Evolutionary conservation across 2,329 filamentous ascomycete species (phyloP).

Genomic region (Microdochium nivale): DNA sequence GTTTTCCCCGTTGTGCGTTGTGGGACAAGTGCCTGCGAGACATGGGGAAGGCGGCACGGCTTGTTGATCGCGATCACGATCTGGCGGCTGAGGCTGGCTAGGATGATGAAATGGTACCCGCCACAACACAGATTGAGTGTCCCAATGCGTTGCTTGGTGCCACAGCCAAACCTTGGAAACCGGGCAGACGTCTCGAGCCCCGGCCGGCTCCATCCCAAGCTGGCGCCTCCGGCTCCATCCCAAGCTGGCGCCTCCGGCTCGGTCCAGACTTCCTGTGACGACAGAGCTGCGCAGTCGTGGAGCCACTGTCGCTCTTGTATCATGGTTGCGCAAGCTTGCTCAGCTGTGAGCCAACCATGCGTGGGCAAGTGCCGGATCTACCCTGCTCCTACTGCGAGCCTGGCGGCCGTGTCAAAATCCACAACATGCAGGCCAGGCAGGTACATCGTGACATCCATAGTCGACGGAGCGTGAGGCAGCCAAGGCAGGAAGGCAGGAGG

Average conservation of each 20-base stretch:
- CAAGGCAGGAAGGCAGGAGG: background rate
- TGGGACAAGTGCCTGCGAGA: too few relatives aligned
- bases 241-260: background rate
- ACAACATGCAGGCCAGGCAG: too few relatives aligned
- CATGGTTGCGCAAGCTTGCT: too few relatives aligned
- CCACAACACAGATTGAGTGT: background rate
- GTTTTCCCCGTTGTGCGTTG: background rate
- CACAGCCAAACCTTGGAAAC: background rate
- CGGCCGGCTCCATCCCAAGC: background rate
- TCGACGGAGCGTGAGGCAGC: too few relatives aligned
- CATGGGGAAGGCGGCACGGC: background rate
- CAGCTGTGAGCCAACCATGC: too few relatives aligned
- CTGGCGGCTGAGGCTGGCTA: background rate
- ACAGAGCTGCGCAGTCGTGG: background rate
- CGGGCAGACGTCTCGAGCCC: background rate
- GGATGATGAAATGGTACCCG: background rate
- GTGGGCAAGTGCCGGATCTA: background rate
- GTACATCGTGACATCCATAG: too few relatives aligned
- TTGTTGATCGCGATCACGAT: slow-evolving; percentile 1
- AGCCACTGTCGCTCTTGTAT: too few relatives aligned
- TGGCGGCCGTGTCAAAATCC: too few relatives aligned
- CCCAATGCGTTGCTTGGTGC: background rate
- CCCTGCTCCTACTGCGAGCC: background rate
- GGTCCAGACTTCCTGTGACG: background rate
- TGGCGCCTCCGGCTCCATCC: background rate